Conservation (phyloP, 164 flowering plant species). For the Euptelea pleiosperma region DNA sequence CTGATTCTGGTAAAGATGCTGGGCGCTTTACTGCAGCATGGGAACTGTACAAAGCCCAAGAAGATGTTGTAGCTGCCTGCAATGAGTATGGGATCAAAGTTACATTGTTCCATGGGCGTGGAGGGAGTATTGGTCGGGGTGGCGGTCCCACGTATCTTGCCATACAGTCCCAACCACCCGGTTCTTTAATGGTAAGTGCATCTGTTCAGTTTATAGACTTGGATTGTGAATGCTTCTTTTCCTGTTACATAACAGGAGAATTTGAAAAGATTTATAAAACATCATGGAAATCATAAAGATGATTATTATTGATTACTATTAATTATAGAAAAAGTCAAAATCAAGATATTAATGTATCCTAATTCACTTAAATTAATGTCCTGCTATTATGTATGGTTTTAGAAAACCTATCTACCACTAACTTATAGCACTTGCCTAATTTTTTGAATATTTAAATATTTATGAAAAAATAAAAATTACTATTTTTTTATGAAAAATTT, state of each 20-base stretch:
- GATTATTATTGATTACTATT: no score
- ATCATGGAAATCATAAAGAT: neutral
- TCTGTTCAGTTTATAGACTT: neutral
- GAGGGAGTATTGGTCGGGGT: slow-evolving; percentile 97
- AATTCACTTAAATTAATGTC: no score
- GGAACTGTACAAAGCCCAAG: slow-evolving; percentile 97
- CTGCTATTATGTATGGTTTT: no score
- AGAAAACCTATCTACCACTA: no score
- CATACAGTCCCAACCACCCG: slow-evolving; percentile 97
- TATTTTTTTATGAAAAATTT: no score
- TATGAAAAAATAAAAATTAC: no score
- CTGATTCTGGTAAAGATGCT: slow-evolving; percentile 95
- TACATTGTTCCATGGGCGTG: slow-evolving; percentile 98
- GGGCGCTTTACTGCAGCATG: slow-evolving; percentile 97
- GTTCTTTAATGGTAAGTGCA: slow-evolving; percentile 81
- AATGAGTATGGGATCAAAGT: slow-evolving; percentile 83
- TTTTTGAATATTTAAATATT: no score
- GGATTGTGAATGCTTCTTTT: neutral
- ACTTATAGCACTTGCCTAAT: no score
- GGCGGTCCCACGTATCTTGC: slow-evolving; percentile 98
- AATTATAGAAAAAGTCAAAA: no score
- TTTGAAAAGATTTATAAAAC: no score
- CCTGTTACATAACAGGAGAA: no score
- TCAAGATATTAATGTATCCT: no score
- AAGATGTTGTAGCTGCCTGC: slow-evolving; percentile 92